These are phyloP conservation scores for Pestalotiopsis sp. DNA, from an alignment of 2,329 filamentous ascomycete species.

Conservation along the genomic window DNA sequence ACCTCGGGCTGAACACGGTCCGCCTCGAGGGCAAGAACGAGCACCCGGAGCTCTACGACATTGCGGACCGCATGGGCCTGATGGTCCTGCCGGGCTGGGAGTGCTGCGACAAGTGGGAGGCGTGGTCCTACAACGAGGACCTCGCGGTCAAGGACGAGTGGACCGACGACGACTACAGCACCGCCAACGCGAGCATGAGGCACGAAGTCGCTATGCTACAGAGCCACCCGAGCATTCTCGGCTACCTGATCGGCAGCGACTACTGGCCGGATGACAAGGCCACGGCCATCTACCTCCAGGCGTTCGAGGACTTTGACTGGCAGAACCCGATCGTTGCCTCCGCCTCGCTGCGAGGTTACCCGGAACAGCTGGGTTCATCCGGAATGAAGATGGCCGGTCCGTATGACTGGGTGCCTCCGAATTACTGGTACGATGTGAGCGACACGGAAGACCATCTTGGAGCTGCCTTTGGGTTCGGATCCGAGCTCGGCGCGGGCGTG, in stretches of 20 bases:
- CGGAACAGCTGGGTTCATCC: constrained; percentile 52
- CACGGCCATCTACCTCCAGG: constrained; percentile 53
- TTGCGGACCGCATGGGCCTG: constrained; percentile 61
- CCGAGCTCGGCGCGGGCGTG: constrained; percentile 63
- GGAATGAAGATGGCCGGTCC: constrained; percentile 71
- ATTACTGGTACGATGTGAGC: constrained; percentile 61
- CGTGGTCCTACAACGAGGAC: constrained; percentile 63
- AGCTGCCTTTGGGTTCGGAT: constrained; percentile 65
- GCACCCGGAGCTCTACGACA: constrained; percentile 61
- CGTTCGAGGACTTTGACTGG: constrained; percentile 56
- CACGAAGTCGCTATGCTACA: constrained; percentile 66
- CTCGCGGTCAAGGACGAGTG: constrained; percentile 45
- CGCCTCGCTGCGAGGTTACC: constrained; percentile 57
- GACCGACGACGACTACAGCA: constrained; percentile 56
- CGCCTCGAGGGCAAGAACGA: constrained; percentile 68
- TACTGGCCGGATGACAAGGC: constrained; percentile 65
- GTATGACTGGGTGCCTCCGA: constrained; percentile 68
- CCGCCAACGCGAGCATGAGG: constrained; percentile 56
- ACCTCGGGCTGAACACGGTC: constrained; percentile 66
- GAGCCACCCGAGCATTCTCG: constrained; percentile 60
- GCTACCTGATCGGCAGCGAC: constrained; percentile 64
- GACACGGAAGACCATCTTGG: constrained; percentile 45
- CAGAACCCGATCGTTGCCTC: constrained; percentile 59
- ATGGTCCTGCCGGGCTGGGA: constrained; percentile 69
- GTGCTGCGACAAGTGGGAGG: constrained; percentile 71